Base-by-base conservation (phyloP, 495 filamentous ascomycete genomes). In the Glutinoglossum americanum region DNA sequence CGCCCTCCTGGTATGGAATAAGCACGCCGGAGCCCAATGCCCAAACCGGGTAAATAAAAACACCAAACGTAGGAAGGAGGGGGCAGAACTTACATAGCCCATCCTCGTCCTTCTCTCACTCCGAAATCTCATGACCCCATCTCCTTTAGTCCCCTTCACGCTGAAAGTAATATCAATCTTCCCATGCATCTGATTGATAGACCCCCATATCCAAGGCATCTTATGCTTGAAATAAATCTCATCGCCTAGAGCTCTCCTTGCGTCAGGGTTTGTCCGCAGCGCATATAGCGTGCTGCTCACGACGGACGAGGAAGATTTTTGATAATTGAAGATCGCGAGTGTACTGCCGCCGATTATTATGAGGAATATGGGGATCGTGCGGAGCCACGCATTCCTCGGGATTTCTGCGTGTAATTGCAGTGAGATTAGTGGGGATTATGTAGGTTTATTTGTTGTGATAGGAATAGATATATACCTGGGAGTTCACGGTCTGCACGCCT, bases 251-350 rank as follows among this genome's bases (percentile, higher is more conserved):
- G 80, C 70, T 58, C 80, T 80, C 55, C 87, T 79, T 37, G 88
- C 92, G 56, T 73, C 69, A 7, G 76, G 70, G 51, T 83, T 85
- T 13, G 84, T 93, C 56, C 92, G 85, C 47, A 98, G 76, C 0
- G 90, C 83, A 73, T 96, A 98, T 1, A 98, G 76, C 6, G 86
- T 90, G 48, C 83, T 85, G 59, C 76, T 80, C 3, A 95, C 87
- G 13, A 96, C 80, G 56, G 83, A 83, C 19, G 79, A 84, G 1
- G 84, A 86, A 1, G 80, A 76, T 66, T 95, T 95, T 64, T 98
- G 90, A 76, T 98, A 97, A 74, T 98, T 98, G 82, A 98, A 97
- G 67, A 94, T 92, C 47, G 80, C 85, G 39, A 92, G 71, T 60
- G 82, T 80, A 54, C 80, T 81, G 21, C 72, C 72, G 33, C 77